A percentile compares a stretch with the other conserved stretches of the same genome.
Evolutionary conservation across 805 yeast species (phyloP).

Genomic region (Yamadazyma ubonensis): DNA sequence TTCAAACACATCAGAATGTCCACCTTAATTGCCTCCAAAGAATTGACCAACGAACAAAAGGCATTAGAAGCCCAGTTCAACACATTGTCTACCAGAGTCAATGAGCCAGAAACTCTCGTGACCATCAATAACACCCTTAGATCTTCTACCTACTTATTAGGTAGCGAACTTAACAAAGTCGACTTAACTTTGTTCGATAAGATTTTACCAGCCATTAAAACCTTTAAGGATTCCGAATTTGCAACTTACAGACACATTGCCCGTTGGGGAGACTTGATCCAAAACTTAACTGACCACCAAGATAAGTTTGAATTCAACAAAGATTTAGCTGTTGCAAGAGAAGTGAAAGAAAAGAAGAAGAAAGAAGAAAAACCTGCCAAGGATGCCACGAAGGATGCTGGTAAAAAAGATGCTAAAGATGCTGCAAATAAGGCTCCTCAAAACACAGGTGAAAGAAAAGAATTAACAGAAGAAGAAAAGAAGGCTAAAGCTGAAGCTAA

Average conservation of each 20-base stretch:
- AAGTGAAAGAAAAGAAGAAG: slow-evolving; percentile 62
- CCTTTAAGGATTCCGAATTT: slow-evolving; percentile 50
- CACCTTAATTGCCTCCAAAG: slow-evolving; percentile 9
- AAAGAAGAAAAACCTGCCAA: slow-evolving; percentile 31
- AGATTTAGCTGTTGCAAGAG: slow-evolving; percentile 69
- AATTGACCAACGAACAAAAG: slow-evolving; percentile 45
- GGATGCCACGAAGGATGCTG: slow-evolving; percentile 27
- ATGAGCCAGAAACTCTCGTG: slow-evolving; percentile 41
- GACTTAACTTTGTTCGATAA: slow-evolving; percentile 71
- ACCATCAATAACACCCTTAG: slow-evolving; percentile 69
- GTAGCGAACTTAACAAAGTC: slow-evolving; percentile 62
- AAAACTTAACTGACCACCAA: slow-evolving; percentile 54
- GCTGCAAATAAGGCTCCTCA: slow-evolving; percentile 14
- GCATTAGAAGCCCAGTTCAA: slow-evolving; percentile 80
- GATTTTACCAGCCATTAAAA: slow-evolving; percentile 57
- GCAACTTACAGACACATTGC: slow-evolving; percentile 75
- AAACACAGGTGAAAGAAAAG: slow-evolving; percentile 20
- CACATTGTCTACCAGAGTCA: slow-evolving; percentile 63
- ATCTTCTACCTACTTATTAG: slow-evolving; percentile 67
- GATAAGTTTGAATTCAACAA: slow-evolving; percentile 56
- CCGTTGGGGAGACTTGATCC: slow-evolving; percentile 91
- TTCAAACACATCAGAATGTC: slow-evolving; percentile 7
- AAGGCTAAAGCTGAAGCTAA: slow-evolving; percentile 53
- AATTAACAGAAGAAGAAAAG: slow-evolving; percentile 42
- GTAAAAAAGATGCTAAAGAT: slow-evolving; percentile 35